Conservation (phyloP, 768 basidiomycete genomes). For the Boletus patriciae region DNA sequence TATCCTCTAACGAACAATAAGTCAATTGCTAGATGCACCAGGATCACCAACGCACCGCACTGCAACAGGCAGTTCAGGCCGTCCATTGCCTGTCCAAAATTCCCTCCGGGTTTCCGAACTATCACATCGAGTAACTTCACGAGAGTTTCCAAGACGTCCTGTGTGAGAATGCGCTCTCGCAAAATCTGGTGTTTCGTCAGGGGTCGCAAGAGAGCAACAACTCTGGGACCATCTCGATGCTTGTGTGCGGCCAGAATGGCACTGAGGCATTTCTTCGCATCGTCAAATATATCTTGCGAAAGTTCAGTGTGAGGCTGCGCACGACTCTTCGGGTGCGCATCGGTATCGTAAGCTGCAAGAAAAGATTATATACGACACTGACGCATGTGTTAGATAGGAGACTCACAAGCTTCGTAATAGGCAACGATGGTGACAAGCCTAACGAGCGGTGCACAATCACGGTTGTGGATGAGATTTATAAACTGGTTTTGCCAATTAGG, state of each 20-base stretch:
- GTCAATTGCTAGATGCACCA: not conserved
- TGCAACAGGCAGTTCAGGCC: constrained; percentile 18
- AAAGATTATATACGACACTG: not conserved
- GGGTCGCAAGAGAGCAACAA: constrained; percentile 24
- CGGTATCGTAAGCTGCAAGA: constrained; percentile 9
- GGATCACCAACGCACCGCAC: constrained; percentile 13
- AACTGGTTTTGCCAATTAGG: constrained; percentile 13
- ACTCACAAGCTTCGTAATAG: constrained; percentile 24
- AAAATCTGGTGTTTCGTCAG: constrained; percentile 18
- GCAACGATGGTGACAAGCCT: constrained; percentile 24
- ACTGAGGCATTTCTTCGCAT: constrained; percentile 16
- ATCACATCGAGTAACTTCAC: constrained; percentile 16
- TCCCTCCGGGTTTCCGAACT: not conserved
- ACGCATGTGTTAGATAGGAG: too few species aligned
- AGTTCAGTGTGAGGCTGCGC: not conserved
- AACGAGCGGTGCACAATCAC: constrained; percentile 16
- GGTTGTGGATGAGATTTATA: constrained; percentile 8
- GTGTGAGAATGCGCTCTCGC: constrained; percentile 15
- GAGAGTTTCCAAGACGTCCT: constrained; percentile 12
- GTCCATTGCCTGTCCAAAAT: constrained; percentile 25
- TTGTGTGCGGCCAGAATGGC: constrained; percentile 10
- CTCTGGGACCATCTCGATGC: constrained; percentile 22
- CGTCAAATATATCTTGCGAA: constrained; percentile 2
- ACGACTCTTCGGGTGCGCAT: not conserved
- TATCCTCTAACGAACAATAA: constrained; percentile 10